Base-by-base conservation (phyloP, 2,329 filamentous ascomycete genomes). In the Fusarium nematophilum region DNA sequence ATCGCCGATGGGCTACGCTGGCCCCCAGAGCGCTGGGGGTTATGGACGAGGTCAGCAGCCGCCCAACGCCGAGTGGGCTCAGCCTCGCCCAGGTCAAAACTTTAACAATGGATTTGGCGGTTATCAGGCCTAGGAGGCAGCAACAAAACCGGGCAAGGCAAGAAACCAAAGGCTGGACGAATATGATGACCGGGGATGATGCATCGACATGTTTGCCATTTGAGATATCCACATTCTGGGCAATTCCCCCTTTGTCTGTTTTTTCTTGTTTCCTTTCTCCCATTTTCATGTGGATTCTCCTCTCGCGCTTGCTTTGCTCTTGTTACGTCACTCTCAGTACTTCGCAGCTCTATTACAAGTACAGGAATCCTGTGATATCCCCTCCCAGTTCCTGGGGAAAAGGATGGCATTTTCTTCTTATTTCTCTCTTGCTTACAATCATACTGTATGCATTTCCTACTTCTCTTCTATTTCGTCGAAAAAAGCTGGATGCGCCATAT, bases 31-130 rank as follows among this genome's bases (percentile, higher is more conserved):
- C 72, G 90, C 91, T 67, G 92, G 91, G 69, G 92, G 92, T 59
- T 97, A 93, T 72, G 92, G 91, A 61, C 91, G 92, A 73, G 92
- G 91, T 64, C 85, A 87, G 67, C 82, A 84, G 70, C 80, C 81
- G 31, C 82, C 84, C 33, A 84, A 83, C 62, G 71, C 79, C 59
- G 83, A 85, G 69, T 86, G 84, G 84, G 74, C 76, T 50, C 81
- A 84, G 71, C 76, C 79, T 44, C 77, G 77, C 45, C 79, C 78
- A 21, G 79, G 79, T 50, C 84, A 86, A 72, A 85, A 82, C 73
- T 87, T 84, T 74, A 76, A 74, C 67, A 86, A 85, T 67, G 86
- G 85, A 55, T 89, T 87, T 72, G 81, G 82, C 63, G 82, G 84
- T 59, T 89, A 89, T 75, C 86, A 88, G 75, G 83, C 84, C 62